These are phyloP conservation scores for Phytophthora fragariaefolia DNA, from an alignment of 352 stramenopile genomes.

Conservation along the genomic window DNA sequence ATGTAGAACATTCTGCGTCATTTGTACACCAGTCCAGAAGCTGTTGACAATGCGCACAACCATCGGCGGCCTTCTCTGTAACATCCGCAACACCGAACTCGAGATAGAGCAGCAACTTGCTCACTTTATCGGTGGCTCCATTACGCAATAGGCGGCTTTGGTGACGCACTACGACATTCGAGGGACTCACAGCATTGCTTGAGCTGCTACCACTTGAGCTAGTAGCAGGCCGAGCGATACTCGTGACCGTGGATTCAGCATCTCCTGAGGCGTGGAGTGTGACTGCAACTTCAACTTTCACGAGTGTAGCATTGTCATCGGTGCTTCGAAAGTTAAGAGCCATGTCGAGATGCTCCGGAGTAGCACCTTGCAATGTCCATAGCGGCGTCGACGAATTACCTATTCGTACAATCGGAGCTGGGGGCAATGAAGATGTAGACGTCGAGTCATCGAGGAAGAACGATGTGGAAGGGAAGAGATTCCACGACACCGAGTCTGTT, in stretches of 20 bases:
- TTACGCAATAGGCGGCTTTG: constrained; percentile 43
- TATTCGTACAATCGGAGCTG: constrained; percentile 35
- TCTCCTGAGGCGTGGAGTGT: constrained; percentile 48
- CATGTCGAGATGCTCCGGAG: constrained; percentile 42
- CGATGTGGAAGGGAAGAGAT: constrained; percentile 39
- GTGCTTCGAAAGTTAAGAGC: constrained; percentile 54
- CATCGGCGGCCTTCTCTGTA: constrained; percentile 48
- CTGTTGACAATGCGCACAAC: constrained; percentile 61
- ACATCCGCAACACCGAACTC: constrained; percentile 42
- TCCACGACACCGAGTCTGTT: constrained; percentile 47
- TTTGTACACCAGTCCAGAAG: constrained; percentile 55
- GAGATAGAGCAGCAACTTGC: constrained; percentile 53
- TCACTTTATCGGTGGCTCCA: constrained; percentile 27
- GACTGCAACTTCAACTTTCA: constrained; percentile 57
- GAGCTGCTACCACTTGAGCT: constrained; percentile 14
- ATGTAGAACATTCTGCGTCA: constrained; percentile 44
- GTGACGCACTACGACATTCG: constrained; percentile 50
- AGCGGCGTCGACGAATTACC: constrained; percentile 41
- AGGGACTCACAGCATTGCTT: constrained; percentile 8
- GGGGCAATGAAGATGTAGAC: constrained; percentile 6
- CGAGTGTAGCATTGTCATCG: constrained; percentile 50
- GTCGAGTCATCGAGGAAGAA: constrained; percentile 41
- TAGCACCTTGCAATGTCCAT: constrained; percentile 48
- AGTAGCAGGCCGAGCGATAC: constrained; percentile 47
- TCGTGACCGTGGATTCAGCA: constrained; percentile 60